phyloP scores from a whole-genome alignment of 1,284 basidiomycete genomes.

The Ustilago tritici region DNA sequence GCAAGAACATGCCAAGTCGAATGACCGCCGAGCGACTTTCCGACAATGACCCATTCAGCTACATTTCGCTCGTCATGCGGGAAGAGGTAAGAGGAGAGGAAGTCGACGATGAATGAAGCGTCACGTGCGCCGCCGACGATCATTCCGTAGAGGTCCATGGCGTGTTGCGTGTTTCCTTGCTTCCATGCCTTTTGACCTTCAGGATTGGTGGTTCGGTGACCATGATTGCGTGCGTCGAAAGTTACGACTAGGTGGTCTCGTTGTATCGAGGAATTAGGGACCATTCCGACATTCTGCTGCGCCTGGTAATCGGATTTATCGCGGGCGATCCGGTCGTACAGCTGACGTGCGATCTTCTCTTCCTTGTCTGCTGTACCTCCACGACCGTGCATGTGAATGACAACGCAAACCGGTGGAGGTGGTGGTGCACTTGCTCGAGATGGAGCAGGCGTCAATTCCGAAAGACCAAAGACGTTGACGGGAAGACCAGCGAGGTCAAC shows the following conservation, averaged over 20 bases:
- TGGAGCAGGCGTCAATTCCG: conserved; percentile 54
- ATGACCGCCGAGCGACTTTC: conserved; percentile 83
- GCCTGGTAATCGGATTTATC: conserved; percentile 22
- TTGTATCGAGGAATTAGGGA: conserved; percentile 23
- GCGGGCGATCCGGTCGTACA: conserved; percentile 54
- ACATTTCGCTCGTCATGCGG: conserved; percentile 78
- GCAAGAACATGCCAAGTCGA: conserved; percentile 78
- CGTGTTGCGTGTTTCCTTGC: conserved; percentile 64
- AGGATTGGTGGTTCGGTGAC: conserved; percentile 64
- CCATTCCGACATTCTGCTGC: conserved; percentile 25
- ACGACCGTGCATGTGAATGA: conserved; percentile 66
- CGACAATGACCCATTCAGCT: conserved; percentile 77
- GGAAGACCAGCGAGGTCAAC: conserved; percentile 64
- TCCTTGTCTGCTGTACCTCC: conserved; percentile 61
- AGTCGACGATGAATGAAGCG: conserved; percentile 83
- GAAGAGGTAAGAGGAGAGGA: conserved; percentile 82
- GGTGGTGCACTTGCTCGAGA: conserved; percentile 48
- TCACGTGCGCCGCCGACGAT: conserved; percentile 79
- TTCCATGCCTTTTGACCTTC: conserved; percentile 68
- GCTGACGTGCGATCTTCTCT: conserved; percentile 58
- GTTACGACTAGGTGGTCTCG: conserved; percentile 67
- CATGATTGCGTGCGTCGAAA: conserved; percentile 70
- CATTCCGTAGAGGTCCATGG: conserved; percentile 69
- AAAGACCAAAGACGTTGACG: conserved; percentile 63
- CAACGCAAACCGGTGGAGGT: conserved; percentile 59